phyloP scores from a whole-genome alignment of 805 yeast genomes.

The Jamesozyma spencerorum region DNA sequence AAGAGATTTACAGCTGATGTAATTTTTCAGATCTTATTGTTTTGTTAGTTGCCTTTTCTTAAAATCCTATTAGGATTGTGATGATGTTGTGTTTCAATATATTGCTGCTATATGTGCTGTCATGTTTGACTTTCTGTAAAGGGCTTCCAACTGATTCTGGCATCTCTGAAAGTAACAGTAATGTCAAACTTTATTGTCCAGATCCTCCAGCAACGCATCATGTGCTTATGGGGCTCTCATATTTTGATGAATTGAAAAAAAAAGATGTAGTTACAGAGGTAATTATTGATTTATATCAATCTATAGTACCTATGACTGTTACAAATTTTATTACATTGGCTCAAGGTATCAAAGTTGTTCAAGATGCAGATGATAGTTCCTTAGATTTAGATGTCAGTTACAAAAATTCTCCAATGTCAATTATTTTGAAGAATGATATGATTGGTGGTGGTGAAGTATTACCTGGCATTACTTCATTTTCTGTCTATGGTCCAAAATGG shows the following conservation, averaged over 20 bases:
- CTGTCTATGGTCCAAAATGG: slow-evolving; percentile 66
- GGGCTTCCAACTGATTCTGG: not conserved
- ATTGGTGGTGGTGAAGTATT: slow-evolving; percentile 86
- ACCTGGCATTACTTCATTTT: slow-evolving; percentile 66
- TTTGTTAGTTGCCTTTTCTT: too few relatives aligned
- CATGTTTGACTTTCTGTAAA: not conserved
- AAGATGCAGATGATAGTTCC: slow-evolving; percentile 21
- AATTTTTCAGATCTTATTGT: not conserved
- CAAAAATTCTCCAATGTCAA: slow-evolving; percentile 57
- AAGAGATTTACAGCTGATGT: too few relatives aligned
- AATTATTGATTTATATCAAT: slow-evolving; percentile 55
- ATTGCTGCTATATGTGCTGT: not conserved
- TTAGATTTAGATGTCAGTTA: slow-evolving; percentile 30
- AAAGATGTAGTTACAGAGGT: slow-evolving; percentile 25
- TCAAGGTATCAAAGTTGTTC: slow-evolving; percentile 32
- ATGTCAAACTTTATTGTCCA: slow-evolving; percentile 20
- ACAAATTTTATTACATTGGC: slow-evolving; percentile 49
- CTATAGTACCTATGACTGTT: slow-evolving; percentile 54
- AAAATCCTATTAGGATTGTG: too few relatives aligned
- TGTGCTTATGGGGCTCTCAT: slow-evolving; percentile 21
- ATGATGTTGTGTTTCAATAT: not conserved
- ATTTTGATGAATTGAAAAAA: slow-evolving; percentile 13
- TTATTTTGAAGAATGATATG: slow-evolving; percentile 65
- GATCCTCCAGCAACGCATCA: slow-evolving; percentile 28
- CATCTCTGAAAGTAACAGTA: not conserved